phyloP scores from a whole-genome alignment of 2,329 filamentous ascomycete species.

The Ampelomyces quisqualis region DNA sequence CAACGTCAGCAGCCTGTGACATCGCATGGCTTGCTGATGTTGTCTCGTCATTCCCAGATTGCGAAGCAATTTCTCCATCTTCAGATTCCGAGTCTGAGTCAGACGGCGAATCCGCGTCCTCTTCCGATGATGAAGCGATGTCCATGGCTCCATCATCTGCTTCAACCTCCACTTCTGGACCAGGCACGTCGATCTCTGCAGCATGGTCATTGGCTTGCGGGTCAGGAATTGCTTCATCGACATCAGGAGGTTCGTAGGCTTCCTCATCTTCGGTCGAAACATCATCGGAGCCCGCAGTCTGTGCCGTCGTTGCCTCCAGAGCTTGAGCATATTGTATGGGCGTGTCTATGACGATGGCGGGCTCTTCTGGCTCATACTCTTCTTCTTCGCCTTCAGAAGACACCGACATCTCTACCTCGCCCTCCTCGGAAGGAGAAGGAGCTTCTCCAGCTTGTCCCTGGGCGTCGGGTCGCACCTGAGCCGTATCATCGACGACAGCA shows the following conservation, averaged over 20 bases:
- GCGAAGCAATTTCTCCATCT: slow-evolving; percentile 17
- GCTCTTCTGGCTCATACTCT: slow-evolving; percentile 39
- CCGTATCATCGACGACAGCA: slow-evolving; percentile 1
- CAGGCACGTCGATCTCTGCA: background rate
- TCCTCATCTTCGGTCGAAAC: slow-evolving; percentile 31
- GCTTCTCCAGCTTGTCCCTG: slow-evolving; percentile 1
- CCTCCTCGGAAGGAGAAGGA: slow-evolving; percentile 32
- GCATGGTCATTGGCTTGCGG: slow-evolving; percentile 1
- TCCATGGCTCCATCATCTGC: slow-evolving; percentile 40
- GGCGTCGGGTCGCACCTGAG: slow-evolving; percentile 2
- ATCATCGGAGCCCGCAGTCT: slow-evolving; percentile 15
- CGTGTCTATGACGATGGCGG: slow-evolving; percentile 4
- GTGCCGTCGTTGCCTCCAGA: slow-evolving; percentile 4
- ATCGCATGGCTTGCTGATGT: slow-evolving; percentile 13
- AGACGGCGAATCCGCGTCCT: slow-evolving; percentile 19
- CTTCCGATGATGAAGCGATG: slow-evolving; percentile 36
- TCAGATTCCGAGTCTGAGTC: slow-evolving; percentile 19
- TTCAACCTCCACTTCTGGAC: slow-evolving; percentile 12
- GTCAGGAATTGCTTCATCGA: slow-evolving; percentile 22
- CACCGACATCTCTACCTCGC: slow-evolving; percentile 40
- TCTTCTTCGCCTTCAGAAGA: slow-evolving; percentile 31
- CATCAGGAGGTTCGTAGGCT: slow-evolving; percentile 36
- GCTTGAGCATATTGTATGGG: slow-evolving; percentile 7
- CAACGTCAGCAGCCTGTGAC: slow-evolving; percentile 20
- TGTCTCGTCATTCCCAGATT: slow-evolving; percentile 12